phyloP scores from a whole-genome alignment of 73 alveolate species.

The Paramecium octaurelia region DNA sequence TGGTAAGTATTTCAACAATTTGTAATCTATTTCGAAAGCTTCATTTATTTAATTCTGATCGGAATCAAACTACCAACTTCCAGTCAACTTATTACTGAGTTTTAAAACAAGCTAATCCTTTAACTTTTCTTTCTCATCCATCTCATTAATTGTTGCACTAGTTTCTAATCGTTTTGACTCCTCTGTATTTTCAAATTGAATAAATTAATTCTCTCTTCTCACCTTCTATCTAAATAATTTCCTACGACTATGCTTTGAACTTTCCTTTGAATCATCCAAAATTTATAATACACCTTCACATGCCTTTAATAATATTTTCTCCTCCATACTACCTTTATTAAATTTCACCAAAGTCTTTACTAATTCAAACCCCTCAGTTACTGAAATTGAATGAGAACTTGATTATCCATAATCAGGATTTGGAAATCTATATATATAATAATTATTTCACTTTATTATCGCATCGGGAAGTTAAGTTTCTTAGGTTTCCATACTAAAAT shows the following conservation, averaged over 20 bases:
- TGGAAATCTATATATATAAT: not conserved
- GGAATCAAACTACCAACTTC: not conserved
- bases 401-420: not conserved
- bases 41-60: not conserved
- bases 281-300: not conserved
- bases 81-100: not conserved
- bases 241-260: not conserved
- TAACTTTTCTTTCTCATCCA: not conserved
- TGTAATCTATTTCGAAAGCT: not conserved
- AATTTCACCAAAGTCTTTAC: not conserved
- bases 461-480: not conserved
- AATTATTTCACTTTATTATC: not conserved
- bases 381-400: not conserved
- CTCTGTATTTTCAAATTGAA: not conserved
- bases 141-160: not conserved
- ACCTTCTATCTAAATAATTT: not conserved
- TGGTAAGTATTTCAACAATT: not conserved
- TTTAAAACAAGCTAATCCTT: not conserved
- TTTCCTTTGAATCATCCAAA: not conserved
- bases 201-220: not conserved
- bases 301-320: not conserved
- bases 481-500: not conserved
- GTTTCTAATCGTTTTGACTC: not conserved
- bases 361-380: not conserved
- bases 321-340: not conserved